These are phyloP conservation scores for Kluyveromyces marxianus DNA, from an alignment of 1,139 yeast genomes.

Conservation along the genomic window DNA sequence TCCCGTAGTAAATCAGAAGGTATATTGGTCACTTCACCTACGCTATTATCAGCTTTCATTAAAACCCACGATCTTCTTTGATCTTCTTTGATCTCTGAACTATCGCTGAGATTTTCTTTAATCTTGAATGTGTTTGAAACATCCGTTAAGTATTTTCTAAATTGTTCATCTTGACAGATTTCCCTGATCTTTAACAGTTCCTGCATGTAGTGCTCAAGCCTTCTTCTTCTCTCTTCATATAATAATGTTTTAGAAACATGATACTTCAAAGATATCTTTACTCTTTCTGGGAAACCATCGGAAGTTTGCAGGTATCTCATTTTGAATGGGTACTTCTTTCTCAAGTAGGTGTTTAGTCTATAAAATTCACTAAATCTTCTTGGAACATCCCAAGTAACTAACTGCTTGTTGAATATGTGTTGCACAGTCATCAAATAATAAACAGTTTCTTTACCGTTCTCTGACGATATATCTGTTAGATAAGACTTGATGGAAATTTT, in stretches of 20 bases:
- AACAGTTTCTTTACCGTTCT: conserved; percentile 54
- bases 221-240: conserved; percentile 51
- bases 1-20: background rate
- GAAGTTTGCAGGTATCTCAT: conserved; percentile 58
- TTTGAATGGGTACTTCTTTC: conserved; percentile 40
- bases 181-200: conserved; percentile 51
- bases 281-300: conserved; percentile 33
- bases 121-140: conserved; percentile 37
- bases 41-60: conserved; percentile 1
- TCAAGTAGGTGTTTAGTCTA: conserved; percentile 60
- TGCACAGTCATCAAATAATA: conserved; percentile 74
- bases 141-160: conserved; percentile 70
- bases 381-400: conserved; percentile 86
- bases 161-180: conserved; percentile 66
- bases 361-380: conserved; percentile 81
- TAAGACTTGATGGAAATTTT: conserved; percentile 59
- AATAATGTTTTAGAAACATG: conserved; percentile 45
- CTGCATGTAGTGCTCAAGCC: conserved; percentile 57
- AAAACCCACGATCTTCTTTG: conserved; percentile 3
- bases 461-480: conserved; percentile 41
- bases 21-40: conserved; percentile 4
- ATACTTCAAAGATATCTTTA: conserved; percentile 53
- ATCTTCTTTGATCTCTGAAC: conserved; percentile 8
- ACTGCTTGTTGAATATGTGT: conserved; percentile 40
- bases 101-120: conserved; percentile 2